Conservation (phyloP, 768 basidiomycete species). For the Mycena vitilis region DNA sequence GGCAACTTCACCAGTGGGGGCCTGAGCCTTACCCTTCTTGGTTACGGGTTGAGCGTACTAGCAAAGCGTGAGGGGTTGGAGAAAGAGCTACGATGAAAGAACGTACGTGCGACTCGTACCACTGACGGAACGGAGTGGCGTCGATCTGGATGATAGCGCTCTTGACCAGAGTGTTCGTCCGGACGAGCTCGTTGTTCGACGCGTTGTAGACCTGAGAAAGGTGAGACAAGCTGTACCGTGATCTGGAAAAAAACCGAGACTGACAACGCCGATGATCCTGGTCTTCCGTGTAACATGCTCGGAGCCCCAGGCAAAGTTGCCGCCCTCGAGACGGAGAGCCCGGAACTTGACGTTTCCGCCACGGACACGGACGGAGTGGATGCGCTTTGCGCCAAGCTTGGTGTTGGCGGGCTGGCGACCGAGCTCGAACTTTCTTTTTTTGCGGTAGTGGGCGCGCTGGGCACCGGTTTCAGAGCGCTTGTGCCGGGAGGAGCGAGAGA, state of each 20-base stretch:
- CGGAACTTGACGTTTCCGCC: constrained; percentile 97
- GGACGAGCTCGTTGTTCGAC: constrained; percentile 99
- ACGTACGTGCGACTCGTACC: constrained; percentile 97
- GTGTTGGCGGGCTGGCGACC: constrained; percentile 98
- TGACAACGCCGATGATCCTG: constrained; percentile 92
- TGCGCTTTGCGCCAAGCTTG: constrained; percentile 94
- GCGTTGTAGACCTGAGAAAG: constrained; percentile 90
- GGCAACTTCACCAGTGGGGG: constrained; percentile 58
- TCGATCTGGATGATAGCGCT: constrained; percentile 96
- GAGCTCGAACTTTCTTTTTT: constrained; percentile 99
- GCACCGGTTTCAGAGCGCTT: constrained; percentile 95
- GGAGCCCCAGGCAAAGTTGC: constrained; percentile 99
- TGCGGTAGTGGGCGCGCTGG: constrained; percentile 95
- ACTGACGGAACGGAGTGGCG: constrained; percentile 98
- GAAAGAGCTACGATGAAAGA: constrained; percentile 7
- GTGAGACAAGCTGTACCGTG: constrained; percentile 7
- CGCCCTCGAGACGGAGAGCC: constrained; percentile 94
- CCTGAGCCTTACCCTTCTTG: constrained; percentile 82
- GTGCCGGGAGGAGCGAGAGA: constrained; percentile 96
- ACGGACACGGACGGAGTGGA: constrained; percentile 95
- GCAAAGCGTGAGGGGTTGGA: constrained; percentile 19
- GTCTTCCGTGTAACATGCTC: constrained; percentile 96
- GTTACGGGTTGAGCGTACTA: constrained; percentile 97
- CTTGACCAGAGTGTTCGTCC: constrained; percentile 99
- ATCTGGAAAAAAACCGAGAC: constrained; percentile 50